A percentile compares a stretch with the other conserved stretches of the same genome.
These are phyloP conservation scores for Rhodamnia rubescens DNA, from an alignment of 345 rosid species.

Conservation along the genomic window DNA sequence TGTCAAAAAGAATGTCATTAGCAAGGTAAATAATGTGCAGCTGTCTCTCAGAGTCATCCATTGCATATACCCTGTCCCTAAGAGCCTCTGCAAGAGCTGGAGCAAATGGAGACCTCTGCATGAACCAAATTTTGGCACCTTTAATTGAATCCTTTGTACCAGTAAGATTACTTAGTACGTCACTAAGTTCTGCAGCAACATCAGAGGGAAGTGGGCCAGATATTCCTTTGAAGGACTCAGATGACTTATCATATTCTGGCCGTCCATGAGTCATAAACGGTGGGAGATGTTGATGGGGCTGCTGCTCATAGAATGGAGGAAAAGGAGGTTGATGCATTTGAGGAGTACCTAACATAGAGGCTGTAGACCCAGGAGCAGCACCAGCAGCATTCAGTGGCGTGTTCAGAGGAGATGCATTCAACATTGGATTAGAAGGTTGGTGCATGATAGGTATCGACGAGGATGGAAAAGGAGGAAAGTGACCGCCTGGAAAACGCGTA, in stretches of 20 bases:
- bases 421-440: conserved; percentile 57
- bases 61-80: conserved; percentile 65
- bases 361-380: conserved; percentile 31
- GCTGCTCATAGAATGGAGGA: conserved; percentile 76
- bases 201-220: conserved; percentile 88
- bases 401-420: conserved; percentile 34
- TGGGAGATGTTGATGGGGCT: conserved; percentile 60
- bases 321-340: conserved; percentile 74
- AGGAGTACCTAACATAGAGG: conserved; percentile 38
- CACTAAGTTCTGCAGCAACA: conserved; percentile 68
- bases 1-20: conserved; percentile 96
- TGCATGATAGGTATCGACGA: conserved; percentile 33
- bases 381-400: conserved; percentile 11
- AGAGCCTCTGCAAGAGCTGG: conserved; percentile 88
- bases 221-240: conserved; percentile 56
- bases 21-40: conserved; percentile 86
- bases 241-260: conserved; percentile 68
- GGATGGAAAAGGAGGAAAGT: conserved; percentile 53
- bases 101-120: conserved; percentile 94
- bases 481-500: conserved; percentile 42
- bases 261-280: conserved; percentile 42
- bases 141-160: conserved; percentile 99
- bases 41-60: conserved; percentile 94
- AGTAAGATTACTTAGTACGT: conserved; percentile 63
- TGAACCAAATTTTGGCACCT: conserved; percentile 96